A percentile compares a stretch with the other conserved stretches of the same genome.
phyloP scores from a whole-genome alignment of 2,329 filamentous ascomycete genomes.

The Sporothrix schenckii region DNA sequence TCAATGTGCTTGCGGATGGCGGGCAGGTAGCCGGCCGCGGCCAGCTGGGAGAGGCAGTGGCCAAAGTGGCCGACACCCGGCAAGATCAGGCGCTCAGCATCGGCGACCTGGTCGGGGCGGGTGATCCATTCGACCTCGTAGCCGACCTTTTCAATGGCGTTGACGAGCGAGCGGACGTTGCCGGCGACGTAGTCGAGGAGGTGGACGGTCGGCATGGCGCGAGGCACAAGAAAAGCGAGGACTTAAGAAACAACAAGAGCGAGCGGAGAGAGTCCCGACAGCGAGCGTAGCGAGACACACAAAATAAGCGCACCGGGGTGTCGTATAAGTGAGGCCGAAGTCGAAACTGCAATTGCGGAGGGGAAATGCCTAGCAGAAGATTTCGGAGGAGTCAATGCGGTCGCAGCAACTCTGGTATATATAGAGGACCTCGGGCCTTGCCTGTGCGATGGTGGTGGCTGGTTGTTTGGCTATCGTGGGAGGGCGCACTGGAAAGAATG shows the following conservation, averaged over 20 bases:
- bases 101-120: conserved; percentile 78
- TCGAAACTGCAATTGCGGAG: background rate
- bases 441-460: background rate
- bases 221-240: background rate
- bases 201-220: conserved; percentile 65
- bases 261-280: background rate
- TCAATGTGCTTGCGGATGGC: conserved; percentile 81
- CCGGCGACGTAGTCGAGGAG: conserved; percentile 89
- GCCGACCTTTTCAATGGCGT: conserved; percentile 94
- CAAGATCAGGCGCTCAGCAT: conserved; percentile 89
- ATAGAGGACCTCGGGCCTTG: background rate
- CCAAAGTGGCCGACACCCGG: conserved; percentile 98
- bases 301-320: background rate
- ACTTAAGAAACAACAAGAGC: background rate
- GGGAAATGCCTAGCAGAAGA: background rate
- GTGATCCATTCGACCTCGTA: conserved; percentile 92
- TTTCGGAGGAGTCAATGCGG: background rate
- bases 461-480: background rate
- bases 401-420: background rate
- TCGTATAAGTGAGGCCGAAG: background rate
- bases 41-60: conserved; percentile 86
- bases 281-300: background rate
- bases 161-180: conserved; percentile 93
- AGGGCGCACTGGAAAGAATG: background rate
- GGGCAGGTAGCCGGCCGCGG: conserved; percentile 78